phyloP scores from a whole-genome alignment of 2,329 filamentous ascomycete genomes.

The Talaromyces sp. region DNA sequence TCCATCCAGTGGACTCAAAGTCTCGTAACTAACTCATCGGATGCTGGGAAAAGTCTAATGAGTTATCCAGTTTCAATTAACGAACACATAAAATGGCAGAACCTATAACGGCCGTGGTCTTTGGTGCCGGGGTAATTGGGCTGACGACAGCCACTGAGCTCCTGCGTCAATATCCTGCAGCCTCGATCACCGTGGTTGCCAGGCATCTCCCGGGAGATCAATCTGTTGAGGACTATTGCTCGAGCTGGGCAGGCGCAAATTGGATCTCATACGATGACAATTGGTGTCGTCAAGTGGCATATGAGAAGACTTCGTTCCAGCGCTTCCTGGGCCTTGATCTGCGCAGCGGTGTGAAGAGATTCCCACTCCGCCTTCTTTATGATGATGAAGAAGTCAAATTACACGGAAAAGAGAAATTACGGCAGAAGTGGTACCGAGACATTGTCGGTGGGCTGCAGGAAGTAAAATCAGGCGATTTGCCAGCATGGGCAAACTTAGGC shows the following conservation, averaged over 20 bases:
- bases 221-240: neutral
- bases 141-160: constrained; percentile 3
- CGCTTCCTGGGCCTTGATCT: neutral
- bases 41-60: neutral
- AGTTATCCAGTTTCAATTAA: neutral
- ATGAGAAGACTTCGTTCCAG: neutral
- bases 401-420: neutral
- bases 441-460: neutral
- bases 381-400: neutral
- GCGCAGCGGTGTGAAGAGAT: neutral
- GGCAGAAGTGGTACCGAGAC: neutral
- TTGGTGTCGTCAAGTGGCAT: neutral
- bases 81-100: neutral
- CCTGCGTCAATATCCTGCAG: neutral
- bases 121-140: constrained; percentile 1
- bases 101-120: neutral
- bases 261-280: neutral
- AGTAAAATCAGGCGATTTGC: neutral
- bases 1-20: too few species aligned
- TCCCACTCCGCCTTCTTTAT: neutral
- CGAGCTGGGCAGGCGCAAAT: constrained; percentile 3
- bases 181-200: neutral
- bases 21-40: neutral
- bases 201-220: neutral
- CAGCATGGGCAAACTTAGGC: neutral